phyloP scores from a whole-genome alignment of 202 grass and related monocot species.

The Setaria viridis region DNA sequence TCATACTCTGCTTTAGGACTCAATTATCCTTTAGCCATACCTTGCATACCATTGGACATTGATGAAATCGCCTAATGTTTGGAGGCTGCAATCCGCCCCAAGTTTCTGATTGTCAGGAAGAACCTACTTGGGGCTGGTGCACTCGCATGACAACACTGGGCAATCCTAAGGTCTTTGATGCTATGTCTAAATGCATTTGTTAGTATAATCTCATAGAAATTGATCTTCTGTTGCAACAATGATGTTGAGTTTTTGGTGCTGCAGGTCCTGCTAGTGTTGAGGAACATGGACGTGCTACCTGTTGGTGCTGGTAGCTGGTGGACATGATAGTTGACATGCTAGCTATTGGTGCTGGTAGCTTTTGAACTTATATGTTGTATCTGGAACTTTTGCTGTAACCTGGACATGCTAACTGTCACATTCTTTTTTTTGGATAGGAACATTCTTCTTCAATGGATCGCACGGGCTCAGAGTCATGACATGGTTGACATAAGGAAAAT shows the following conservation, averaged over 20 bases:
- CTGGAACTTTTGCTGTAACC: no score
- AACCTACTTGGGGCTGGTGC: conserved; percentile 57
- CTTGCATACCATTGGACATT: background rate
- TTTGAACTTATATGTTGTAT: no score
- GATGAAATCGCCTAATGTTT: conserved; percentile 35
- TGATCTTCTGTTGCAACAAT: background rate
- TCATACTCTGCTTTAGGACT: background rate
- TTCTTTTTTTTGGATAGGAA: no score
- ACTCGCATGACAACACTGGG: conserved; percentile 47
- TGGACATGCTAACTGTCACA: no score
- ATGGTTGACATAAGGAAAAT: no score
- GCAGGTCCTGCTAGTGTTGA: no score
- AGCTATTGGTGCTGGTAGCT: no score
- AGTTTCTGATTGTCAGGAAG: conserved; percentile 55
- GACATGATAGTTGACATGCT: no score
- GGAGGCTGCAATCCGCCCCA: conserved; percentile 44
- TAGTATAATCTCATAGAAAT: background rate
- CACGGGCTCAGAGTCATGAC: no score
- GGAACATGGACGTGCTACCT: no score
- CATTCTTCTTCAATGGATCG: no score
- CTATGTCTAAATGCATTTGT: background rate
- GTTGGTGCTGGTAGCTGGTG: no score
- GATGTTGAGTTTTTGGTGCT: background rate
- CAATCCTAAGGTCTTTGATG: conserved; percentile 28
- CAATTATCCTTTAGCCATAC: background rate